Base-by-base conservation (phyloP, 1,284 basidiomycete genomes). In the Ceratobasidium sp. region DNA sequence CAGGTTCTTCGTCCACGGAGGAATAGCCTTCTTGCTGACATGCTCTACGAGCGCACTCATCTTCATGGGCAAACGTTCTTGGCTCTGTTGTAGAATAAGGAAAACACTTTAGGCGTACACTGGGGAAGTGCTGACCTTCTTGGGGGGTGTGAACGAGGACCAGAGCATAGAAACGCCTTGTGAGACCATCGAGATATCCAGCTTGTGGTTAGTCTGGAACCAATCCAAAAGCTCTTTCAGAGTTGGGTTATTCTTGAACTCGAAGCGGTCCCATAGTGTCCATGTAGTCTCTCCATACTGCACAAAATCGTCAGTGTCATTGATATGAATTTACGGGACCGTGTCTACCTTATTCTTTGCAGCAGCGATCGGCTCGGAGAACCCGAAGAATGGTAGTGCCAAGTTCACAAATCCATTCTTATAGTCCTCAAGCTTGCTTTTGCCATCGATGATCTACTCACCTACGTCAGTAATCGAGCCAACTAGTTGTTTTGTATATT, bases 321-420 rank as follows among this genome's bases (percentile, higher is more conserved):
- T 9, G 3, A 12, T 5, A 16, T 21, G 41, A 26, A 3, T n/a
- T 9, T 36, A 53, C 39, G 8, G 32, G 26, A 18, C 18, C 23
- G 16, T 32, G 67, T 78, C 57, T 43, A 81, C 82, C 81, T 95
- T 96, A 76, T 89, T 86, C 85, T 96, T 97, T 75, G 87, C 79
- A n/a, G 97, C 95, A 2, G 90, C 91, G 76, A 99, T 95, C 23
- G 97, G 97, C 79, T 99, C 97, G 1, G 96, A 98, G 86, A 99
- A 99, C 28, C 96, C 97, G 79, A 99, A 98, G 90, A 99, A 99
- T 2, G 97, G 97, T 72, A 99, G 83, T 4, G 97, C 97, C 60
- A 99, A 87, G 82, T 99, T 99, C 78, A 99, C 89, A 81, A 99
- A 99, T 50, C 95, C 95, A 78, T 99, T 99, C 87, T 98, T 98